Base-by-base conservation (phyloP, 768 basidiomycete species). In the Boletus vermiculosoides region DNA sequence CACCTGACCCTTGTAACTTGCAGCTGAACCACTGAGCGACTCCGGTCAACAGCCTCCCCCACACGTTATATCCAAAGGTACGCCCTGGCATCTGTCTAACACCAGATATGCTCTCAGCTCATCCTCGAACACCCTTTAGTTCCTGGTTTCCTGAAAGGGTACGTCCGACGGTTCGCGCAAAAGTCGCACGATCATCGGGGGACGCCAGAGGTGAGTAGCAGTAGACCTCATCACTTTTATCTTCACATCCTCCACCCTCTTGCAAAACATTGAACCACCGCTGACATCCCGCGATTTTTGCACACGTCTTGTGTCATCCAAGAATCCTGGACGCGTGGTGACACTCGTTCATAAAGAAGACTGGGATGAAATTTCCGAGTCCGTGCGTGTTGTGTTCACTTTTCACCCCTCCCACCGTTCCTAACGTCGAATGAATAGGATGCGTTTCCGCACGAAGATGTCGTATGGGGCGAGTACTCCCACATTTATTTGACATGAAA, bases 131-230 rank as follows among this genome's bases (percentile, higher is more conserved):
- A 7, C 11, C 16, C 0, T 9, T 36, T 20, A 88, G 90, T 79
- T 0, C 79, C 90, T 0, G 94, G 94, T 11, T 97, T 87, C 65
- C 76, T 97, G 62, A 96, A 94, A 73, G 91, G 91, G 34, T 94
- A 93, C 58, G 90, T 95, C 0, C 83, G 94, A 2, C 78, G 94
- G 28, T 97, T 97, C 65, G 92, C 94, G 0, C 93, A 96, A 73
- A 83, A 84, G 67, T 95, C 92, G 54, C 90, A 93, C 68, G 94
- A 98, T 67, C 94, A 98, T 72, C 81, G 94, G 12, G 94, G 94
- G 20, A 95, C 93, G 0, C 90, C 86, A 3, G 87, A 93, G 76
- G 88, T 90, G 39, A 51, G 72, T 34, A 15, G 34, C 15, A 33
- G 33, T 8, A 2, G 1, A 2, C 12, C 1, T 34, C 45, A 3